phyloP scores from a whole-genome alignment of 176 grass and related monocot species.

The Microstegium vimineum region DNA sequence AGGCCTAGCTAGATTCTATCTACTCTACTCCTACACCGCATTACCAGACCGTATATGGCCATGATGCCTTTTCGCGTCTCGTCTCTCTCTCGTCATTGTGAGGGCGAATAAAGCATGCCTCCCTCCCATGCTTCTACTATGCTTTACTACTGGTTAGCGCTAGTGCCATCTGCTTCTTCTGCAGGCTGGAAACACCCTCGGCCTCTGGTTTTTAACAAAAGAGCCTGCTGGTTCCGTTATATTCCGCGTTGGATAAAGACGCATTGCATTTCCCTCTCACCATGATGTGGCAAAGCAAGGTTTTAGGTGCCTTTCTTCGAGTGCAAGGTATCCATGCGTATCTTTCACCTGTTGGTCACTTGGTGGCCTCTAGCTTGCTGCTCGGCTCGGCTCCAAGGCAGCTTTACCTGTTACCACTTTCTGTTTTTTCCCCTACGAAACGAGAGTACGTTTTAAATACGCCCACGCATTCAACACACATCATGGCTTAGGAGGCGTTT shows the following conservation, averaged over 20 bases:
- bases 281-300: constrained; percentile 20
- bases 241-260: constrained; percentile 33
- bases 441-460: too few relatives aligned
- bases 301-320: constrained; percentile 39
- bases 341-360: not conserved
- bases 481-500: not conserved
- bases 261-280: constrained; percentile 33
- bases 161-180: not conserved
- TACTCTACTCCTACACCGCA: not conserved
- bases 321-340: constrained; percentile 17
- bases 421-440: not conserved
- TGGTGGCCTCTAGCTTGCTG: not conserved
- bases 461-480: not conserved
- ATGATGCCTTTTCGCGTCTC: not conserved
- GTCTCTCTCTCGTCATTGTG: not conserved
- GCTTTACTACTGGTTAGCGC: not conserved
- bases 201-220: not conserved
- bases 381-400: not conserved
- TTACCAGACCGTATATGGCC: not conserved
- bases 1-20: constrained; percentile 18
- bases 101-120: not conserved
- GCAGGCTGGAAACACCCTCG: not conserved
- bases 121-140: not conserved
- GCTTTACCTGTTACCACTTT: not conserved
- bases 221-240: not conserved